Conservation (phyloP, 345 rosid genomes). For the Eucalyptus sideroxylon region DNA sequence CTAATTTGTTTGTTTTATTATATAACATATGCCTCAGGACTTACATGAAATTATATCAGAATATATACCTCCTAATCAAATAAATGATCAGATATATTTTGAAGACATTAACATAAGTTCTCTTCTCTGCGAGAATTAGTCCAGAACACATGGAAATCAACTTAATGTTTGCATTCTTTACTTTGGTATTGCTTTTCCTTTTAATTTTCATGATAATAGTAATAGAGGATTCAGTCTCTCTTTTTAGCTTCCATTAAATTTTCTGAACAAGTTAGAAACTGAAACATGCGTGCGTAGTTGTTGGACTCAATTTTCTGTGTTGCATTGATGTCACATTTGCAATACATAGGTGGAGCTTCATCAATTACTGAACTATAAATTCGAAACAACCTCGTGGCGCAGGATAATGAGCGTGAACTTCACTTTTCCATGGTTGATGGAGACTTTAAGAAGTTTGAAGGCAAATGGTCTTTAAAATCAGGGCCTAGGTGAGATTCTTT, state of each 20-base stretch:
- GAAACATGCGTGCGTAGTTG: background rate
- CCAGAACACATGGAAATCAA: background rate
- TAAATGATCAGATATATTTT: background rate
- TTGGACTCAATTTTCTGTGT: background rate
- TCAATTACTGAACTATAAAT: background rate
- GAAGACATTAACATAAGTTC: background rate
- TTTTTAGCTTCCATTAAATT: background rate
- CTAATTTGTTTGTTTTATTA: background rate
- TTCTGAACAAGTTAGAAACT: background rate
- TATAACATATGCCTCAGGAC: background rate
- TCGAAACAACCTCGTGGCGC: background rate
- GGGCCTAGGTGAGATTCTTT: slow-evolving; percentile 47
- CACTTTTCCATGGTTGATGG: slow-evolving; percentile 96
- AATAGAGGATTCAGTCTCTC: background rate
- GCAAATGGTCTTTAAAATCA: slow-evolving; percentile 79
- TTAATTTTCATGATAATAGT: background rate
- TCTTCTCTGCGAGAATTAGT: background rate
- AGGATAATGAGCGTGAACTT: slow-evolving; percentile 65
- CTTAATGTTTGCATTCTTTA: background rate
- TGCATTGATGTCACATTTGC: background rate
- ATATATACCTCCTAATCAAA: background rate
- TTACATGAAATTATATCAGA: background rate
- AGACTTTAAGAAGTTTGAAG: slow-evolving; percentile 95
- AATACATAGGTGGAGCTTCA: background rate
- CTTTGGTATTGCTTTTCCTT: background rate